phyloP scores from a whole-genome alignment of 106 monocot genomes.

The Posidonia australis region DNA sequence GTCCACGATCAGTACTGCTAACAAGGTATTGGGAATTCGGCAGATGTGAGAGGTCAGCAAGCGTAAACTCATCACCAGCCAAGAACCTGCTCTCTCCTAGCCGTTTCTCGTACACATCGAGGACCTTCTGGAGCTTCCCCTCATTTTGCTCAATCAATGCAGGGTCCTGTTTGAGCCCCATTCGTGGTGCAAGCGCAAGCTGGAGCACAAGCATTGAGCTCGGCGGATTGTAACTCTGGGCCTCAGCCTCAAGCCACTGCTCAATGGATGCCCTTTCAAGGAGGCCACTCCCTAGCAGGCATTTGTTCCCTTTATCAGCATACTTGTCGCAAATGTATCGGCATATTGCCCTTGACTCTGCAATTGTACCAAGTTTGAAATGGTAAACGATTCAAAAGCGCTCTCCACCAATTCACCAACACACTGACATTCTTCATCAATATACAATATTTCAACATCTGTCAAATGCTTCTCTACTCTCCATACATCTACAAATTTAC shows the following conservation, averaged over 20 bases:
- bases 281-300: constrained; percentile 22
- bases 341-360: constrained; percentile 49
- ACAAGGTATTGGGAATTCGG: no score
- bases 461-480: no score
- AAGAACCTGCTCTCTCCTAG: no score
- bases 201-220: constrained; percentile 39
- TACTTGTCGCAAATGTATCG: constrained; percentile 74
- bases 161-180: constrained; percentile 16
- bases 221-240: constrained; percentile 11
- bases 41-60: no score
- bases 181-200: constrained; percentile 43
- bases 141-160: constrained; percentile 24
- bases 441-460: no score
- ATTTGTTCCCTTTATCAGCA: constrained; percentile 42
- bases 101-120: constrained; percentile 20
- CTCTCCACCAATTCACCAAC: no score
- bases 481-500: background rate
- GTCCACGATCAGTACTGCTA: no score
- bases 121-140: constrained; percentile 50
- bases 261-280: constrained; percentile 47
- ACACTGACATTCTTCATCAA: no score
- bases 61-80: no score
- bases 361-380: background rate
- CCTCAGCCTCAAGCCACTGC: constrained; percentile 63
- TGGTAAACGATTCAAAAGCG: background rate